phyloP scores from a whole-genome alignment of 2,329 filamentous ascomycete genomes.

The Tolypocladium tundrense region DNA sequence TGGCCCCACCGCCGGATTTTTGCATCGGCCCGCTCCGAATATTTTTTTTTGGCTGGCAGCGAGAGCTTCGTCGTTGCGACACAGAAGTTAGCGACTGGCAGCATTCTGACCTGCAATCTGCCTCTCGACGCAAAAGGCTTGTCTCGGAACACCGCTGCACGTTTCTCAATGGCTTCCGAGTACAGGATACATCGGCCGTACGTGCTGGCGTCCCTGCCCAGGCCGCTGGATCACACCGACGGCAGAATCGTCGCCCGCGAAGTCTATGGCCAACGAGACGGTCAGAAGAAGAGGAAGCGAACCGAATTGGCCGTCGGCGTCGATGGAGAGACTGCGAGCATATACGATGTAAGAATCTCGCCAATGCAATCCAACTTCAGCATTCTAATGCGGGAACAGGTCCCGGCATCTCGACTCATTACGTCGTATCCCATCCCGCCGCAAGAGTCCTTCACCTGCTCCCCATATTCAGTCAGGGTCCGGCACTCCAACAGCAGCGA shows the following conservation, averaged over 20 bases:
- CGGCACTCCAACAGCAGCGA: constrained; percentile 36
- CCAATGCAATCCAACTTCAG: not conserved
- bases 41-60: constrained; percentile 22
- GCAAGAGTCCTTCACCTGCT: constrained; percentile 52
- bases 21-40: constrained; percentile 18
- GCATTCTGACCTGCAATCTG: not conserved
- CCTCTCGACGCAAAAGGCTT: not conserved
- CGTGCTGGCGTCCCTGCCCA: constrained; percentile 48
- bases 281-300: constrained; percentile 51
- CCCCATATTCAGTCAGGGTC: constrained; percentile 47
- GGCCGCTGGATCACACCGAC: constrained; percentile 42
- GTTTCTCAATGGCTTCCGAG: constrained; percentile 41
- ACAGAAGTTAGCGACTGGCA: not conserved
- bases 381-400: constrained; percentile 25
- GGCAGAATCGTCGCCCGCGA: constrained; percentile 48
- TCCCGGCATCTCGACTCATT: constrained; percentile 49
- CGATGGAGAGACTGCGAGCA: constrained; percentile 54
- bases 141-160: not conserved
- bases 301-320: constrained; percentile 53
- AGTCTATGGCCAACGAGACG: constrained; percentile 48
- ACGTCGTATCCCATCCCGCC: constrained; percentile 59
- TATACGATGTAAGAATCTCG: constrained; percentile 47
- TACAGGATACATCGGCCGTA: constrained; percentile 57
- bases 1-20: constrained; percentile 22
- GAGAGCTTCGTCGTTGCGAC: constrained; percentile 13